Base-by-base conservation (phyloP, 345 rosid species). In the Gossypium turneri region DNA sequence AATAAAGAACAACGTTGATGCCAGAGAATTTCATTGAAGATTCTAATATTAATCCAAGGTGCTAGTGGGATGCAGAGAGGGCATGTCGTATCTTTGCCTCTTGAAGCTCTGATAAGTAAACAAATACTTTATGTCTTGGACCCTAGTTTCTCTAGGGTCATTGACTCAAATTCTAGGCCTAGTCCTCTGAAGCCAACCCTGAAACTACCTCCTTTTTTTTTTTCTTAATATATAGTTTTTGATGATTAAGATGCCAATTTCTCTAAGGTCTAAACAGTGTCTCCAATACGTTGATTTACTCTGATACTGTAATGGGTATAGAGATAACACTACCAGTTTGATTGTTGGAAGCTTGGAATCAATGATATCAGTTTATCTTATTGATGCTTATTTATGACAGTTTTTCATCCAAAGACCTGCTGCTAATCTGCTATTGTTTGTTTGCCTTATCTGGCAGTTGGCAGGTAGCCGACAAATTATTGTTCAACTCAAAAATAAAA, bases 381-480 rank as follows among this genome's bases (percentile, higher is more conserved):
- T 48, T 15, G 52, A 48, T 48, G 52, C 52, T 48, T 48, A 48
- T 48, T 48, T 48, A 48, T 11, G 52, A 48, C 52, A 10, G 12
- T 61, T 27, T 64, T 63, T 17, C 47, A 34, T 63, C 2, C 51
- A 34, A 34, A 17, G 19, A 61, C 11, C 41, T 3, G 48, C 41
- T 3, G 67, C 53, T 44, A 44, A 66, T 64, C 38, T 47, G 55
- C 41, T 24, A 13, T 48, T 65, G 17, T 44, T 48, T 65, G 17
- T 44, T 67, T 45, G 70, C 34, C 34, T 47, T 50, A 64, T 16
- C 69, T 43, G 50, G 69, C 72, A 13, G 72, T 24, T 15, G 55
- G 13, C 72, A 48, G 56, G 12, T 48, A 24, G 72, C 43, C 24
- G 72, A 67, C 72, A 67, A 67, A 8, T 67, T 24, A 47, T 27